Percentiles rank a stretch among this genome's conserved stretches.
phyloP scores from a whole-genome alignment of 2,329 filamentous ascomycete genomes.

The Fonsecaea multimorphosa region DNA sequence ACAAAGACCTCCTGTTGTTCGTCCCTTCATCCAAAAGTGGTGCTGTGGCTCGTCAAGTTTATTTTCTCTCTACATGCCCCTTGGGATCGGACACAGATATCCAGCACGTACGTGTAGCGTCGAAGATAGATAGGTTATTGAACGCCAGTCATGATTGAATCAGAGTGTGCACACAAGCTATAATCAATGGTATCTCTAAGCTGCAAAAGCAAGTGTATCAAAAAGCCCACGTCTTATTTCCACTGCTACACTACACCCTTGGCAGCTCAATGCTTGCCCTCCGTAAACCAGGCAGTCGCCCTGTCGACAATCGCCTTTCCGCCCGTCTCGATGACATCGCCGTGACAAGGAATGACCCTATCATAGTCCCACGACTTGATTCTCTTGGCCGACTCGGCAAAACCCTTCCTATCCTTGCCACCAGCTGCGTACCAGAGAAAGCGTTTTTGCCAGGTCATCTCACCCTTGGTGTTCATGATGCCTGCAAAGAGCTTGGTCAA shows the following conservation, averaged over 20 bases:
- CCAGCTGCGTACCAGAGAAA: conserved; percentile 79
- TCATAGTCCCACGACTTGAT: conserved; percentile 85
- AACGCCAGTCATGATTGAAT: not conserved
- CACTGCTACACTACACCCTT: not conserved
- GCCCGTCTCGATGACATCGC: conserved; percentile 78
- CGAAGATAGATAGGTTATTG: not conserved
- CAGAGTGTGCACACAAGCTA: conserved; percentile 17
- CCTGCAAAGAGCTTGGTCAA: conserved; percentile 63
- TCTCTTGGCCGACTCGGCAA: conserved; percentile 69
- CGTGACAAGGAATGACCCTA: conserved; percentile 87
- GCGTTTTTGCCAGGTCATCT: conserved; percentile 75
- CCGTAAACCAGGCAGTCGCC: conserved; percentile 82
- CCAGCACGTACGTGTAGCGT: not conserved
- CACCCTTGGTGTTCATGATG: conserved; percentile 66
- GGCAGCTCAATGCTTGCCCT: conserved; percentile 48
- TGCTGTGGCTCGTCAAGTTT: not conserved
- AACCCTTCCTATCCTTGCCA: conserved; percentile 67
- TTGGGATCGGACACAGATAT: not conserved
- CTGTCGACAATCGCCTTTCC: conserved; percentile 79
- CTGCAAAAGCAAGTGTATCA: not conserved
- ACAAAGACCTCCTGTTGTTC: not conserved
- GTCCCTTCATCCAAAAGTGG: not conserved
- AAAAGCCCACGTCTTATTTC: not conserved
- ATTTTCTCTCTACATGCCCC: not conserved
- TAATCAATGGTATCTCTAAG: conserved; percentile 2